Conservation (phyloP, 2,329 filamentous ascomycete species). For the Microdochium paspali region DNA sequence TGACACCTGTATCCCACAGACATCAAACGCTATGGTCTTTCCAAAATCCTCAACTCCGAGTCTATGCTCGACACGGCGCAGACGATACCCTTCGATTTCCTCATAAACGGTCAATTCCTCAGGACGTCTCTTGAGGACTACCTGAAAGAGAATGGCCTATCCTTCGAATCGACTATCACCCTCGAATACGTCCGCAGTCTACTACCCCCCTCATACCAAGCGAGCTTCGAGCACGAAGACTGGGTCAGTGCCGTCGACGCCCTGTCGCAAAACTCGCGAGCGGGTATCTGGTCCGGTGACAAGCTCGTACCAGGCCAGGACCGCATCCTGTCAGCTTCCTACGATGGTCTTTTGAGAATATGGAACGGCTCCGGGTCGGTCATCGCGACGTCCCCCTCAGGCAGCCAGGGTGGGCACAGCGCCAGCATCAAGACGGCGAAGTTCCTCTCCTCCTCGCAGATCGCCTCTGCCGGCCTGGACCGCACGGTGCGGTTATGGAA, state of each 20-base stretch:
- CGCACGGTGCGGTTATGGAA: conserved; percentile 85
- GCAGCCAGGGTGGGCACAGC: conserved; percentile 61
- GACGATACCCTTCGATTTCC: conserved; percentile 82
- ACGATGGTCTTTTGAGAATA: conserved; percentile 79
- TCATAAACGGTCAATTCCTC: conserved; percentile 88
- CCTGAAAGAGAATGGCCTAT: conserved; percentile 76
- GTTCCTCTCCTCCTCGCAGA: conserved; percentile 68
- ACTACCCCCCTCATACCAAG: conserved; percentile 79
- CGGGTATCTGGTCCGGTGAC: conserved; percentile 45
- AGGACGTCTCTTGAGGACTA: conserved; percentile 86
- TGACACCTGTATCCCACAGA: conserved; percentile 27
- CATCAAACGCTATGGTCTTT: conserved; percentile 61
- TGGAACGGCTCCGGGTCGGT: conserved; percentile 86
- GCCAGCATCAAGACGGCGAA: conserved; percentile 73
- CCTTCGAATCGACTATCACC: conserved; percentile 75
- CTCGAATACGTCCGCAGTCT: conserved; percentile 91
- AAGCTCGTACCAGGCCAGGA: conserved; percentile 47
- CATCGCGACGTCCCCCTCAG: conserved; percentile 65
- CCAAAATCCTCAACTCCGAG: conserved; percentile 62
- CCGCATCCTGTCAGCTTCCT: conserved; percentile 82
- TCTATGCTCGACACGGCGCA: conserved; percentile 56
- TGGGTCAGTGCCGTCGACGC: conserved; percentile 89
- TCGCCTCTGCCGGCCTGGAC: conserved; percentile 79
- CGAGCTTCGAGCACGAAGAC: conserved; percentile 93
- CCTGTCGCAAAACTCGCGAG: conserved; percentile 56